phyloP scores from a whole-genome alignment of 2,329 filamentous ascomycete species.

The Trichophyton schoenleinii region DNA sequence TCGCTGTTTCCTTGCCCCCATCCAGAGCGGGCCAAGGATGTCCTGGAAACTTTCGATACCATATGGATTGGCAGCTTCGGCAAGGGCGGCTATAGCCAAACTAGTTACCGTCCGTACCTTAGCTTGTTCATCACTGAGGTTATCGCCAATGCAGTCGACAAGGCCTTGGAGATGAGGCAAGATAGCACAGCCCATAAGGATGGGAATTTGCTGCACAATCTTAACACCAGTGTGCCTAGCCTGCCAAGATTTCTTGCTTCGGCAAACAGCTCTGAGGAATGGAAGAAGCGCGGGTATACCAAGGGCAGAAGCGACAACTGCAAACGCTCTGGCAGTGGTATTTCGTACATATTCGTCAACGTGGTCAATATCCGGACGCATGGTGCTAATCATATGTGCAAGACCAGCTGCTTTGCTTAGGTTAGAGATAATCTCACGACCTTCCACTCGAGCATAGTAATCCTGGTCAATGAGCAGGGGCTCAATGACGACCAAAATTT shows the following conservation, averaged over 20 bases:
- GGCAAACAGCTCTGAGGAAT: slow-evolving; percentile 88
- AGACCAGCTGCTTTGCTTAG: slow-evolving; percentile 91
- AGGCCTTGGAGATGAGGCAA: slow-evolving; percentile 89
- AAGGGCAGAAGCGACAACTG: slow-evolving; percentile 88
- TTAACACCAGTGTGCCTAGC: slow-evolving; percentile 96
- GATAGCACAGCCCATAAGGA: slow-evolving; percentile 95
- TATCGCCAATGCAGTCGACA: slow-evolving; percentile 91
- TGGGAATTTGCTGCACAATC: slow-evolving; percentile 97
- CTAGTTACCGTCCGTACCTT: slow-evolving; percentile 95
- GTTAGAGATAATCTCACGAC: slow-evolving; percentile 97
- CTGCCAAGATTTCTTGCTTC: slow-evolving; percentile 98
- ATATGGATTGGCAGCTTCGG: slow-evolving; percentile 92
- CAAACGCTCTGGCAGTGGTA: slow-evolving; percentile 91
- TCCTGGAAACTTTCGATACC: slow-evolving; percentile 99
- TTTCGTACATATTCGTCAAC: slow-evolving; percentile 97
- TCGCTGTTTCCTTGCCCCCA: slow-evolving; percentile 85
- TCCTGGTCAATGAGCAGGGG: slow-evolving; percentile 98
- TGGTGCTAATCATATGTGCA: slow-evolving; percentile 98
- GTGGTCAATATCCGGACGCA: slow-evolving; percentile 97
- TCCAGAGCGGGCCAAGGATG: slow-evolving; percentile 94
- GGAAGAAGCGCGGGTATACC: slow-evolving; percentile 91
- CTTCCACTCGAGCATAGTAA: slow-evolving; percentile 96
- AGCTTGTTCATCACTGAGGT: slow-evolving; percentile 92
- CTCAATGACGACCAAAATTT: slow-evolving; percentile 96
- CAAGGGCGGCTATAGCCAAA: slow-evolving; percentile 84